A percentile compares a stretch with the other conserved stretches of the same genome.
Evolutionary conservation across 129 eudicot genomes (phyloP).

Genomic region (Saposhnikovia divaricata): DNA sequence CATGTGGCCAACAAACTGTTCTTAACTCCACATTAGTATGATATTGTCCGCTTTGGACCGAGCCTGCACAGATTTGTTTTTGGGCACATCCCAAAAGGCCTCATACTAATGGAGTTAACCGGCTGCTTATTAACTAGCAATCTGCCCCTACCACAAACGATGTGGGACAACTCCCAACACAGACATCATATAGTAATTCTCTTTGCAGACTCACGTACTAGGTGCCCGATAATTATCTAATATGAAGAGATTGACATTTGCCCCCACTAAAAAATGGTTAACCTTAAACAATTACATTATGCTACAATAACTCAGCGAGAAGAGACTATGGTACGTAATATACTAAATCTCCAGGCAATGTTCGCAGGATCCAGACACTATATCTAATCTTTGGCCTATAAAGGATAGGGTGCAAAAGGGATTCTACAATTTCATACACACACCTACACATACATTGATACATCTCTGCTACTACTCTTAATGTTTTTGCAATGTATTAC

Average conservation of each 20-base stretch:
- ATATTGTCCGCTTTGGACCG: no score
- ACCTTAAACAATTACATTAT: neutral
- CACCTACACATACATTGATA: no score
- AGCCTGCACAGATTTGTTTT: no score
- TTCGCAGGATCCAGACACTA: no score
- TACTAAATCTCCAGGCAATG: conserved; percentile 21
- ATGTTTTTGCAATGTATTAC: neutral
- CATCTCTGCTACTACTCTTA: conserved; percentile 8
- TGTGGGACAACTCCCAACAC: no score
- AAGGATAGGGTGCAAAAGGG: no score
- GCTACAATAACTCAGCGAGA: conserved; percentile 3
- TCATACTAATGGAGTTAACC: no score
- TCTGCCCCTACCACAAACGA: no score
- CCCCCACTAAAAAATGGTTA: neutral
- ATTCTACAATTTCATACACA: neutral
- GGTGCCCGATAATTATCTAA: neutral
- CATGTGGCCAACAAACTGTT: neutral
- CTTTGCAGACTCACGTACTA: neutral
- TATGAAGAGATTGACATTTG: neutral
- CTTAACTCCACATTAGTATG: no score
- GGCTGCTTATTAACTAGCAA: no score
- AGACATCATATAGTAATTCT: neutral
- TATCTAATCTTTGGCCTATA: neutral
- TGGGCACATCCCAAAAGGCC: no score
- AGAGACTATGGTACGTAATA: conserved; percentile 25